These are phyloP conservation scores for Wickerhamomyces bovis DNA, from an alignment of 805 yeast species.

Conservation along the genomic window DNA sequence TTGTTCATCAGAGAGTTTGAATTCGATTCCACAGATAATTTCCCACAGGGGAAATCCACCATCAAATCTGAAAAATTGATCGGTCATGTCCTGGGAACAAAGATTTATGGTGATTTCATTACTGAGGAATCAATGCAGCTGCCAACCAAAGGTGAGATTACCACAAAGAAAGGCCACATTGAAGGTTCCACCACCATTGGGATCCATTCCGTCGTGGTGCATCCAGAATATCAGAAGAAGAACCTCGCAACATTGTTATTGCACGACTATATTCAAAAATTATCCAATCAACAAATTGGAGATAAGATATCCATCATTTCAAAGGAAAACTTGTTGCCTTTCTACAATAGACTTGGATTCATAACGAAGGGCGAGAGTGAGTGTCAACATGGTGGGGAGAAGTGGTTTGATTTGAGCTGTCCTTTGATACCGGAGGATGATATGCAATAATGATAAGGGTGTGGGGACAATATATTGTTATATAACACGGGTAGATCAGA, in stretches of 20 bases:
- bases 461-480: too few species aligned
- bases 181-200: conserved; percentile 74
- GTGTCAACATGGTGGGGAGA: conserved; percentile 50
- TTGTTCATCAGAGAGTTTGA: conserved; percentile 69
- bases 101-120: conserved; percentile 44
- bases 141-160: conserved; percentile 33
- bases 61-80: conserved; percentile 58
- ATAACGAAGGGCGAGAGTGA: conserved; percentile 58
- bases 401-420: conserved; percentile 54
- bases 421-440: conserved; percentile 39
- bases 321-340: conserved; percentile 60
- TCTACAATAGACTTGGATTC: conserved; percentile 82
- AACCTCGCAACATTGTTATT: conserved; percentile 78
- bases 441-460: background rate
- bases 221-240: conserved; percentile 72
- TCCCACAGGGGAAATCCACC: conserved; percentile 26
- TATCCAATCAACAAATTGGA: conserved; percentile 83
- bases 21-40: conserved; percentile 21
- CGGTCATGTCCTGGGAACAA: conserved; percentile 80
- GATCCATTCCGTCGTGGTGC: conserved; percentile 74
- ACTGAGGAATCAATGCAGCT: conserved; percentile 56
- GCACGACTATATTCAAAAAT: conserved; percentile 86
- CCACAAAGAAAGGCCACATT: conserved; percentile 48
- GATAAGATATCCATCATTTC: conserved; percentile 70
- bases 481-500: too few species aligned